Base-by-base conservation (phyloP, 2,329 filamentous ascomycete species). In the Fusarium sp. region DNA sequence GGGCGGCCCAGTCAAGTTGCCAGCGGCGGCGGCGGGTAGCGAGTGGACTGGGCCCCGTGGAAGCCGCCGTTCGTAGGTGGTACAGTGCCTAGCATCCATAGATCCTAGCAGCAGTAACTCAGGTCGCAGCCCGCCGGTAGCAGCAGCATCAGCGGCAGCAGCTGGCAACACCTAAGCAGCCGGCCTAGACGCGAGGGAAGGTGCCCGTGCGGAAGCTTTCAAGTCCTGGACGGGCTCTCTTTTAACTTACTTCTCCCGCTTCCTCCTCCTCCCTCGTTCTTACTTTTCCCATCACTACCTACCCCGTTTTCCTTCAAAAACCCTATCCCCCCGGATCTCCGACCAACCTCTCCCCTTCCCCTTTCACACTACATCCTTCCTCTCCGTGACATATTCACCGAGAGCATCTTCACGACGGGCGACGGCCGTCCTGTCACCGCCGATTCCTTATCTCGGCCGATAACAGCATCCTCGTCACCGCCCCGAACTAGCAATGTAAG, bases 391-490 rank as follows among this genome's bases (percentile, higher is more conserved):
- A 23, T 36, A 34, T 51, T 49, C 49, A 20, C 36, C 25, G 25
- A 38, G 14, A 44, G 38, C 31, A 55, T 68, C 66, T 36, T 29
- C 34, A 58, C 20, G 42, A 73, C 71, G 66, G 72, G 62, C 62
- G 72, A 73, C 70, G 58, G 59, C 62, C 72, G 60, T 71, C 67
- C 58, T 66, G 68, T 70, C 70, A 73, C 67, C 65, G 70, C 69
- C 58, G 72, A 65, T 68, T 73, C 56, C 72, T 73, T 74, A 74
- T 74, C 72, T 67, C 56, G 20, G 57, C 65, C 42, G 72, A 74
- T 74, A 74, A 67, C 72, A 69, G 57, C 57, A 71, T 61, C 63
- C 54, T 73, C 71, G 72, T 74, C 72, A 74, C 72, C 72, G 72
- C 72, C 69, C 72, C 68, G 60, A 61, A 50, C 64, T 65, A 62